A percentile compares a stretch with the other conserved stretches of the same genome.
phyloP scores from a whole-genome alignment of 2,329 filamentous ascomycete genomes.

The Aspergillus oerlinghausenensis region DNA sequence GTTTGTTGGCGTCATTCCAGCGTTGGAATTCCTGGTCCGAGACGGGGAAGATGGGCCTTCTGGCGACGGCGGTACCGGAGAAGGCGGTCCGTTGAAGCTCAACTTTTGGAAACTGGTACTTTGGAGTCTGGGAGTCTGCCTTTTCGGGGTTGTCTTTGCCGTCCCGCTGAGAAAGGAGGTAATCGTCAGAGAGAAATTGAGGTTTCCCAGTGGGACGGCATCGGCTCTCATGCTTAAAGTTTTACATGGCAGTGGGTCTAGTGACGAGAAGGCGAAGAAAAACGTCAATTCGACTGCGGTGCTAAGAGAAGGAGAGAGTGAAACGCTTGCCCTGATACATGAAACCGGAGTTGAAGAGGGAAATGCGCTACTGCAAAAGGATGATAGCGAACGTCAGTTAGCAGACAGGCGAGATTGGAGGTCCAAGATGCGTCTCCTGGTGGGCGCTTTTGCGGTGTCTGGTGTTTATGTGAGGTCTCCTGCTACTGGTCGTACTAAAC shows the following conservation, averaged over 20 bases:
- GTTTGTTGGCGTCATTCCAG: conserved; percentile 91
- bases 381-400: conserved; percentile 25
- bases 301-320: conserved; percentile 22
- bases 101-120: conserved; percentile 73
- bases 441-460: conserved; percentile 57
- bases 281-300: conserved; percentile 7
- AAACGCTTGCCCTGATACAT: conserved; percentile 28
- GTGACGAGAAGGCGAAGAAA: conserved; percentile 38
- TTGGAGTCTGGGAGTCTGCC: conserved; percentile 89
- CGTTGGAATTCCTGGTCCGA: conserved; percentile 78
- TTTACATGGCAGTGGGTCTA: conserved; percentile 62
- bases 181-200: conserved; percentile 85
- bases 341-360: conserved; percentile 32
- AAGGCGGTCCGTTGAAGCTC: conserved; percentile 71
- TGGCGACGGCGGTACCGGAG: conserved; percentile 66
- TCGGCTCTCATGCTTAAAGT: conserved; percentile 91
- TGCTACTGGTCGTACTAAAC: conserved; percentile 1
- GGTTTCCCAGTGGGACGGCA: conserved; percentile 92
- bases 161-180: conserved; percentile 87
- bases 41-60: conserved; percentile 72
- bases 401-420: conserved; percentile 53
- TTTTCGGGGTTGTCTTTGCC: conserved; percentile 95
- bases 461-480: conserved; percentile 46
- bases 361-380: conserved; percentile 49
- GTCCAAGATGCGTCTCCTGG: conserved; percentile 56